Base-by-base conservation (phyloP, 2,329 filamentous ascomycete species). In the Cadophora luteo-olivacea region DNA sequence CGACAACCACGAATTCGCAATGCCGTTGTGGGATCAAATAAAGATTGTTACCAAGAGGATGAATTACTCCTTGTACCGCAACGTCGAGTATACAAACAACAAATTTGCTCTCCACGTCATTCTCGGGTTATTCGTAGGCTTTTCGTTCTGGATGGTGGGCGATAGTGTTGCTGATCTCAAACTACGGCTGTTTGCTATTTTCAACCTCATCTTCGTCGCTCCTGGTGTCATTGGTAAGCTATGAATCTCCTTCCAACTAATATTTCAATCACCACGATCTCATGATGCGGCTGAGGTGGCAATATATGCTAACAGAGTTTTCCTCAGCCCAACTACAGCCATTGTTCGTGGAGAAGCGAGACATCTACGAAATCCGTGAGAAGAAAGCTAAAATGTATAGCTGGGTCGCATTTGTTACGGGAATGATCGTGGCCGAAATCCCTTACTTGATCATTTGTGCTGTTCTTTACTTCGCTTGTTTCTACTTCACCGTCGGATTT, bases 171-270 rank as follows among this genome's bases (percentile, higher is more conserved):
- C 77, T 12, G 85, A 85, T 38, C 73, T 88, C 22, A 86, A 88
- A 75, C 77, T 86, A 32, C 82, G 84, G 51, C 78, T 89, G 1
- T 89, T 89, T 72, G 85, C 86, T 9, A 80, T 89, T 61, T 89
- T 89, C 80, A 87, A 88, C 74, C 89, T 89, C 77, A 86, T 88
- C 69, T 89, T 89, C 70, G 85, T 89, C 52, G 84, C 86, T 0
- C 86, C 86, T 0, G 85, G 86, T 65, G 84, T 87, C 61, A n/a
- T n/a, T n/a, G n/a, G n/a, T n/a, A n/a, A n/a, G n/a, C n/a, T n/a
- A n/a, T n/a, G n/a, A n/a, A n/a, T n/a, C n/a, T n/a, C n/a, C n/a
- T n/a, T n/a, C n/a, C n/a, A n/a, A n/a, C n/a, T n/a, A n/a, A n/a
- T n/a, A n/a, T n/a, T n/a, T n/a, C n/a, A n/a, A n/a, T n/a, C n/a